Conservation (phyloP, 202 grass and related monocot species). For the Eragrostis tef region DNA sequence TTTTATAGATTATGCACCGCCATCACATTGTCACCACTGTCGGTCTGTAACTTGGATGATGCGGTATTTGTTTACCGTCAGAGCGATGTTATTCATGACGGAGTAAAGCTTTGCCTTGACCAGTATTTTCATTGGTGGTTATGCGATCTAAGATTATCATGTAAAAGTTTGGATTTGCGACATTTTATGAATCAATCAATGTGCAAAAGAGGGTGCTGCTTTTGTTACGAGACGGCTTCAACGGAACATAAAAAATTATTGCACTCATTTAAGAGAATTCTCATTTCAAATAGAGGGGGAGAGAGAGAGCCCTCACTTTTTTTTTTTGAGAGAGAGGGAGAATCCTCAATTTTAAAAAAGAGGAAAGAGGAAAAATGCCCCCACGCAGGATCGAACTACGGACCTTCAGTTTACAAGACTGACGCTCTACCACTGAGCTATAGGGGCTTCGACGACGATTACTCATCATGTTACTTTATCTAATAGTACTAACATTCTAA, state of each 20-base stretch:
- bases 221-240: no score
- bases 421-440: no score
- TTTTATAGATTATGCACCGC: slow-evolving; percentile 24
- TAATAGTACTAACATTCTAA: no score
- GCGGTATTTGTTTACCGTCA: neutral
- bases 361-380: no score
- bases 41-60: slow-evolving; percentile 15
- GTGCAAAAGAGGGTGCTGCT: neutral
- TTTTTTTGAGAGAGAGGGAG: no score
- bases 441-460: no score
- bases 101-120: neutral
- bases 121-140: neutral
- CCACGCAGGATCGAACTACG: no score
- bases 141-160: neutral
- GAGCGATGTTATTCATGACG: neutral
- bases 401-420: no score
- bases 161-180: neutral
- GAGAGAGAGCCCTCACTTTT: no score
- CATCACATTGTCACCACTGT: neutral
- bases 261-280: neutral
- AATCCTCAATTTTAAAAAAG: no score
- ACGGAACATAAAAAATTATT: neutral
- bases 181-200: neutral
- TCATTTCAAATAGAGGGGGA: no score
- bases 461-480: no score